Evolutionary conservation across 208 protist genomes (phyloP).

Genomic region (Leishmania braziliensis): DNA sequence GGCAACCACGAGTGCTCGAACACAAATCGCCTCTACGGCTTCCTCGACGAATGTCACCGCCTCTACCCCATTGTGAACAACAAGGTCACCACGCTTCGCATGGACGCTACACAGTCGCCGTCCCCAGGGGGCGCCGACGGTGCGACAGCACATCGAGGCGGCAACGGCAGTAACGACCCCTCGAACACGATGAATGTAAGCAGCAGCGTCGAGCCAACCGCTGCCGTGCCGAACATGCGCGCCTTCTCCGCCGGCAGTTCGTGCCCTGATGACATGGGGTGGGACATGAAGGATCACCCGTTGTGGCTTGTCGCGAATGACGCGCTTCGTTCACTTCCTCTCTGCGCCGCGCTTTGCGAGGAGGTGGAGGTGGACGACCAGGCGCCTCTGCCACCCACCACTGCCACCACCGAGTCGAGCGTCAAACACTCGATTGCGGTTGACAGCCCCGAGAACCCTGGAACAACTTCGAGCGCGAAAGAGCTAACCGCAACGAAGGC

Average conservation of each 20-base stretch:
- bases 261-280: constrained; percentile 40
- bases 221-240: constrained; percentile 5
- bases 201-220: background rate
- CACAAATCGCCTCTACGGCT: constrained; percentile 99
- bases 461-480: background rate
- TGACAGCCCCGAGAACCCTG: background rate
- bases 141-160: constrained; percentile 41
- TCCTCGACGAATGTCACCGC: constrained; percentile 98
- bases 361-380: constrained; percentile 20
- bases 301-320: constrained; percentile 81
- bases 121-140: constrained; percentile 29
- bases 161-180: constrained; percentile 42
- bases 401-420: background rate
- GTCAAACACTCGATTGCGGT: background rate
- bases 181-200: background rate
- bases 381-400: background rate
- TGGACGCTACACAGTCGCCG: constrained; percentile 13
- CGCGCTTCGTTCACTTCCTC: constrained; percentile 69
- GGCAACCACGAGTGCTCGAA: constrained; percentile 99
- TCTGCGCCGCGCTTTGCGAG: constrained; percentile 97
- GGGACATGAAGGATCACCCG: constrained; percentile 74
- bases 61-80: constrained; percentile 79
- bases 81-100: constrained; percentile 36
- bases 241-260: background rate
- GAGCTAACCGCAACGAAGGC: background rate